Base-by-base conservation (phyloP, 441 rosid genomes). In the Erodium trifolium region DNA sequence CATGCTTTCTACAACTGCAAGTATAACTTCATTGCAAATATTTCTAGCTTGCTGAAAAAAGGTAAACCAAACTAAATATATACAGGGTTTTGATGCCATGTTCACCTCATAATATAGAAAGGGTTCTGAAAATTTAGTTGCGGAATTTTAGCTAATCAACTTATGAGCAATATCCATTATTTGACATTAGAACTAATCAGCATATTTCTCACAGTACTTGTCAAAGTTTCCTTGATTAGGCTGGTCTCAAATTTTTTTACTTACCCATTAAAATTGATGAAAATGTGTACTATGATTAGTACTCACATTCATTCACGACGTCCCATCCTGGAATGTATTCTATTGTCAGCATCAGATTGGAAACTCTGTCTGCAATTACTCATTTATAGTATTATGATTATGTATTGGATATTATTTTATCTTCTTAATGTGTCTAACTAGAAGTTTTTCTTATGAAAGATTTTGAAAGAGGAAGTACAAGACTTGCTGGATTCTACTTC, bases 381-480 rank as follows among this genome's bases (percentile, higher is more conserved):
- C 14, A 23, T 23, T 60, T 23, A 8, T 4, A 60, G 11, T 3
- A 41, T 31, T 41, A 41, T 41, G 11, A 41, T 41, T 6, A 41
- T 59, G n/a, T 60, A 27, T 59, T n/a, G 27, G 8, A 59, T 17
- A 31, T 12, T 18, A 55, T 68, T 53, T 66, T 57, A 51, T 66
- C 34, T 41, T 67, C 35, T 5, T 67, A 43, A 27, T 72, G 13
- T 31, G 47, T 71, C 79, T 82, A 70, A 81, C 41, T 41, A 64
- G 69, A 73, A 67, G 23, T 31, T 72, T 72, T 76, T 73, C 12
- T 53, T 77, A 65, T 80, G 64, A 63, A 79, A 94, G 99, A 94
- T 94, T 82, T 87, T 88, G 77, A 94, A 92, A 86, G 99, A 94
- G 84, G 99, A 94, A 85, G 98, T 94, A 13, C 86, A 71, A 70